These are phyloP conservation scores for Parascedosporium putredinis DNA, from an alignment of 2,329 filamentous ascomycete genomes.

Conservation along the genomic window DNA sequence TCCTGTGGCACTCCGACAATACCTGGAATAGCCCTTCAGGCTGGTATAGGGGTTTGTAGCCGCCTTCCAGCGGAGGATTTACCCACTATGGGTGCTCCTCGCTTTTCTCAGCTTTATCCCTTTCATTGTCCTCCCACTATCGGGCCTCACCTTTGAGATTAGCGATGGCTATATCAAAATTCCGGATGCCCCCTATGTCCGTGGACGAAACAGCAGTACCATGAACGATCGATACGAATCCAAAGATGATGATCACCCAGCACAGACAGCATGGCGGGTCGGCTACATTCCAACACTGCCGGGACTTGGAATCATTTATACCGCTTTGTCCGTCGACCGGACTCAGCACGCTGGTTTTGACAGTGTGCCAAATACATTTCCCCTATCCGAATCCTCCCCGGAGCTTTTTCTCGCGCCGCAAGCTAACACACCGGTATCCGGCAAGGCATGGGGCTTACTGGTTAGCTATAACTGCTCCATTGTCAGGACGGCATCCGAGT, in stretches of 20 bases:
- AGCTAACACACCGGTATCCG: constrained; percentile 8
- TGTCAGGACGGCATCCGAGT: constrained; percentile 7
- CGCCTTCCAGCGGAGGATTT: not conserved
- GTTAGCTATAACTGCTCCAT: constrained; percentile 11
- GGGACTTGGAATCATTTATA: constrained; percentile 11
- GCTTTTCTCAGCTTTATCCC: constrained; percentile 7
- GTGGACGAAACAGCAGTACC: not conserved
- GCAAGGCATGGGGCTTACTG: constrained; percentile 11
- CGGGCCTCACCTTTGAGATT: constrained; percentile 10
- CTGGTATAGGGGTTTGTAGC: constrained; percentile 7
- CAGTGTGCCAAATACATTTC: constrained; percentile 9
- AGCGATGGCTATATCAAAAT: constrained; percentile 10
- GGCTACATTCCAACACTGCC: constrained; percentile 9
- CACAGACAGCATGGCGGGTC: constrained; percentile 5
- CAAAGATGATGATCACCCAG: not conserved
- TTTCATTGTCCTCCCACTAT: constrained; percentile 11
- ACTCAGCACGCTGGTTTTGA: not conserved
- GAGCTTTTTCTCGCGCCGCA: constrained; percentile 13
- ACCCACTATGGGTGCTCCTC: constrained; percentile 9
- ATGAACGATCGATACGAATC: not conserved
- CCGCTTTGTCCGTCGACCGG: constrained; percentile 2
- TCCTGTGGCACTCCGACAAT: constrained; percentile 5
- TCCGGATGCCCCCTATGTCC: not conserved
- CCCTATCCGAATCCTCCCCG: not conserved
- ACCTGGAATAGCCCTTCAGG: constrained; percentile 11